These are phyloP conservation scores for Jacaranda mimosifolia DNA, from an alignment of 257 asterid species.

Conservation along the genomic window DNA sequence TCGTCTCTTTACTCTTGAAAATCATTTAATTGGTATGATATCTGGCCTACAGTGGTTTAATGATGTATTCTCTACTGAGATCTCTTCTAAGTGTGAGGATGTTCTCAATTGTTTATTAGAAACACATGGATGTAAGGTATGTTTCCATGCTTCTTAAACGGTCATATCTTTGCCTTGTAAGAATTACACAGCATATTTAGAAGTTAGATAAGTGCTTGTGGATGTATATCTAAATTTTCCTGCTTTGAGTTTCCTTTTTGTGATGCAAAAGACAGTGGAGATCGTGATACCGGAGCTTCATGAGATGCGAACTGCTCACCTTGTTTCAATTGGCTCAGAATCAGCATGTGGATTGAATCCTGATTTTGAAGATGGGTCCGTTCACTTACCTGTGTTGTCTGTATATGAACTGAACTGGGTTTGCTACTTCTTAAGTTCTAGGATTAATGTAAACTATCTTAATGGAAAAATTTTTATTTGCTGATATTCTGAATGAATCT, in stretches of 20 bases:
- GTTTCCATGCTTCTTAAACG: slow-evolving; percentile 28
- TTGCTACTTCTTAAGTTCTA: slow-evolving; percentile 2
- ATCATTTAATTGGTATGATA: slow-evolving; percentile 27
- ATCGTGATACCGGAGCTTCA: slow-evolving; percentile 88
- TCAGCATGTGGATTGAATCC: slow-evolving; percentile 73
- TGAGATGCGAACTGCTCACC: slow-evolving; percentile 92
- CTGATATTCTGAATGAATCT: slow-evolving; percentile 34
- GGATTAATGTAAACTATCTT: slow-evolving; percentile 7
- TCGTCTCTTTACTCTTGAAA: slow-evolving; percentile 27
- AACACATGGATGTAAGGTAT: slow-evolving; percentile 87
- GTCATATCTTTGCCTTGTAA: slow-evolving; percentile 29
- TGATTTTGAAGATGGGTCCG: slow-evolving; percentile 85
- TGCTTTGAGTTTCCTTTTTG: slow-evolving; percentile 39
- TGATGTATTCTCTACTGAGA: slow-evolving; percentile 91
- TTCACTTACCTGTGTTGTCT: slow-evolving; percentile 34
- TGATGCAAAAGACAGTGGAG: slow-evolving; percentile 78
- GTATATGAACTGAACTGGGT: slow-evolving; percentile 13
- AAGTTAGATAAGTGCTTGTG: slow-evolving; percentile 23
- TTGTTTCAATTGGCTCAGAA: slow-evolving; percentile 93
- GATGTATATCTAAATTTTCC: slow-evolving; percentile 16
- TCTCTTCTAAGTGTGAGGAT: slow-evolving; percentile 83
- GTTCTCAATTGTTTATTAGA: slow-evolving; percentile 74
- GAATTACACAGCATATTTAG: slow-evolving; percentile 25
- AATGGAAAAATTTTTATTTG: slow-evolving; percentile 3
- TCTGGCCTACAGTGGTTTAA: slow-evolving; percentile 79